A percentile compares a stretch with the other conserved stretches of the same genome.
phyloP scores from a whole-genome alignment of 2,329 filamentous ascomycete species.

The Ceratocystis destructans region DNA sequence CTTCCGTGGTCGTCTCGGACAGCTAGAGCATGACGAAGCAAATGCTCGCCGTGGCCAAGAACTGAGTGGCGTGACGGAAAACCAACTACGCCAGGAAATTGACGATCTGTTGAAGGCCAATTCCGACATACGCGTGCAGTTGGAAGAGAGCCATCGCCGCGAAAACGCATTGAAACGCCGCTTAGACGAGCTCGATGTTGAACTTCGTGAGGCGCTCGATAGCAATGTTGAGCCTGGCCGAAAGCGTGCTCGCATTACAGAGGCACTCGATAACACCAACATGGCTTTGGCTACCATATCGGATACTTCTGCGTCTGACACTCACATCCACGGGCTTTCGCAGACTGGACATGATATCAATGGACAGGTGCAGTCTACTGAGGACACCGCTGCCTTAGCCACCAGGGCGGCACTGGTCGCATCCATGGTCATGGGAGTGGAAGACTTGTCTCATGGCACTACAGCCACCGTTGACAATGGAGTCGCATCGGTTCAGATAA shows the following conservation, averaged over 20 bases:
- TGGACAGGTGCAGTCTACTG: constrained; percentile 2
- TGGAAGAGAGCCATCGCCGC: constrained; percentile 63
- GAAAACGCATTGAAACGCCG: constrained; percentile 73
- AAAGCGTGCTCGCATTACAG: constrained; percentile 20
- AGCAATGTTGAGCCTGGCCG: constrained; percentile 21
- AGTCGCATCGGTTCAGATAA: constrained; percentile 12
- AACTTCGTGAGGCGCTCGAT: constrained; percentile 28
- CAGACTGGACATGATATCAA: not conserved
- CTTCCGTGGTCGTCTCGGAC: constrained; percentile 61
- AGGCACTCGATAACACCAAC: constrained; percentile 28
- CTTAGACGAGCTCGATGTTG: constrained; percentile 62
- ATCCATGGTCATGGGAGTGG: constrained; percentile 13
- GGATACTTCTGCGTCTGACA: constrained; percentile 27
- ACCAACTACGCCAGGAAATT: constrained; percentile 43
- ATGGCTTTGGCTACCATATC: constrained; percentile 23
- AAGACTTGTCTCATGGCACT: not conserved
- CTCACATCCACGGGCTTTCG: constrained; percentile 7
- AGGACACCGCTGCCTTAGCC: not conserved
- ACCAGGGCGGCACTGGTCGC: constrained; percentile 15
- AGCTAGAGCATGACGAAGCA: constrained; percentile 64
- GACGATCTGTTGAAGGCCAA: constrained; percentile 32
- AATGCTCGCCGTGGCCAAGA: constrained; percentile 49
- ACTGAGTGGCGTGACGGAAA: constrained; percentile 41
- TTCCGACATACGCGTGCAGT: constrained; percentile 41
- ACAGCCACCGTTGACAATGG: not conserved